A percentile compares a stretch with the other conserved stretches of the same genome.
These are phyloP conservation scores for Thuja plicata DNA, from an alignment of 83 land plant genomes.

Conservation along the genomic window DNA sequence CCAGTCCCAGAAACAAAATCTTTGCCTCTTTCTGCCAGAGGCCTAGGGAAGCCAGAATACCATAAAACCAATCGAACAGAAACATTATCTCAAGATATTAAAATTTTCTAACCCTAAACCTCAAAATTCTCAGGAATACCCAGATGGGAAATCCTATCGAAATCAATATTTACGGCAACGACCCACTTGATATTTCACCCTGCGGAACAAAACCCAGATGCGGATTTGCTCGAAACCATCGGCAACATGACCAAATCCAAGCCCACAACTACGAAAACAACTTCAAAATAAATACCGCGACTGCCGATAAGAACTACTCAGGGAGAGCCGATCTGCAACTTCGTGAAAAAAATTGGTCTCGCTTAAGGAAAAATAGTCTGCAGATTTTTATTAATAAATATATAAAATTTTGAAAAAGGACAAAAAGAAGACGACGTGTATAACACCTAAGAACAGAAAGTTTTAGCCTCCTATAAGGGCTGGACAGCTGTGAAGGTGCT, in stretches of 20 bases:
- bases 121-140: neutral
- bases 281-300: neutral
- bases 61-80: conserved; percentile 55
- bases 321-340: neutral
- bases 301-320: neutral
- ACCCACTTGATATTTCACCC: neutral
- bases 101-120: neutral
- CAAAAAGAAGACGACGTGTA: neutral
- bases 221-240: neutral
- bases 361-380: neutral
- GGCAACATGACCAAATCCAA: neutral
- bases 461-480: neutral
- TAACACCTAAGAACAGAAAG: neutral
- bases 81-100: conserved; percentile 25
- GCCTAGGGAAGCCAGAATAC: conserved; percentile 52
- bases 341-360: neutral
- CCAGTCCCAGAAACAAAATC: conserved; percentile 53
- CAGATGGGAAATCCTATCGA: neutral
- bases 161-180: neutral
- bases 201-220: neutral
- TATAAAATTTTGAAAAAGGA: neutral
- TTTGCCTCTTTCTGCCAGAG: conserved; percentile 60
- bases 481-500: neutral
- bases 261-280: neutral
- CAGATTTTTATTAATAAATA: neutral